Conservation (phyloP, 495 filamentous ascomycete species). For the Mycothermus thermophilus region DNA sequence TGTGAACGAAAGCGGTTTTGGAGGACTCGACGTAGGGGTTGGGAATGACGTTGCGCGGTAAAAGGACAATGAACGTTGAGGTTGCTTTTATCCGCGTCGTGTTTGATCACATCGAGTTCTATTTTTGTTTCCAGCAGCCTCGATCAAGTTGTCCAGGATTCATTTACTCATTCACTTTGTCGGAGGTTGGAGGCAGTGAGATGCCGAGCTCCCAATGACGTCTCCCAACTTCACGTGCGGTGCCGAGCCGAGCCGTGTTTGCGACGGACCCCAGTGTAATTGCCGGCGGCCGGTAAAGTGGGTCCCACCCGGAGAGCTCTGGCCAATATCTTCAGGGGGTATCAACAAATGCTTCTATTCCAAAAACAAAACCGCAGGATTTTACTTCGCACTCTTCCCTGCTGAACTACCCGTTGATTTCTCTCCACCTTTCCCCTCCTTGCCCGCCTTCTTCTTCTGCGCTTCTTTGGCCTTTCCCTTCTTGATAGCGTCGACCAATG, state of each 20-base stretch:
- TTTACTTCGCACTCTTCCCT: conserved; percentile 6
- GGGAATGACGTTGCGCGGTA: no score
- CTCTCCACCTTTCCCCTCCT: neutral
- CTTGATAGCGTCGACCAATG: conserved; percentile 25
- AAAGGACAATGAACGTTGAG: no score
- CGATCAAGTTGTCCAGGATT: no score
- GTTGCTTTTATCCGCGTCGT: neutral
- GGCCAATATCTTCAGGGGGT: neutral
- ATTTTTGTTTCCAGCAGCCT: no score
- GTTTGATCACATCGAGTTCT: neutral
- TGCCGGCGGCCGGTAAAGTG: neutral
- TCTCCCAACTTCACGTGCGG: conserved; percentile 11
- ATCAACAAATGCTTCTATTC: conserved; percentile 2
- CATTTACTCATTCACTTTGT: no score
- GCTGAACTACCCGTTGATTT: no score
- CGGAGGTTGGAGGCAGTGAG: neutral
- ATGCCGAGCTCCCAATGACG: conserved; percentile 9
- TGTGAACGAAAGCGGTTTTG: no score
- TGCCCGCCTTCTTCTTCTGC: conserved; percentile 8
- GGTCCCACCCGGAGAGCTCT: conserved; percentile 3
- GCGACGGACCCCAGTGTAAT: no score
- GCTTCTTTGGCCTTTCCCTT: conserved; percentile 27
- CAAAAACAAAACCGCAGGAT: neutral
- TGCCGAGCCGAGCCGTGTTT: conserved; percentile 11
- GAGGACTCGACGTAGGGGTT: no score